Percentiles rank a stretch among this genome's conserved stretches.
These are phyloP conservation scores for Stephanodiscus minutulus DNA, from an alignment of 108 stramenopile species.

Conservation along the genomic window DNA sequence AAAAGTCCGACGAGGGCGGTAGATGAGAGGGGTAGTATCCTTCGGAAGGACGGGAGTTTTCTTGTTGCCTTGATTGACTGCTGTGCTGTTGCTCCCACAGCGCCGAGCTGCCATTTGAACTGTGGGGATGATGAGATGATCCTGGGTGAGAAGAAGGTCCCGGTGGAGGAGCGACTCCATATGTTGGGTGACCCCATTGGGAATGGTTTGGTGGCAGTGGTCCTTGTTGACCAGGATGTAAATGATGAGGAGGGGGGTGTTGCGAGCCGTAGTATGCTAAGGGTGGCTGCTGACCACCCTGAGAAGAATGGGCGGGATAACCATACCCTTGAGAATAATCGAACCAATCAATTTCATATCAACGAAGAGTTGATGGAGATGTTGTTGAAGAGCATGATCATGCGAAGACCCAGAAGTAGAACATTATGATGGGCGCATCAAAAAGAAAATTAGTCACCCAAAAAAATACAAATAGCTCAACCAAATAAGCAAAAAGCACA, in stretches of 20 bases:
- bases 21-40: constrained; percentile 29
- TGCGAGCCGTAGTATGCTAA: constrained; percentile 30
- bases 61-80: constrained; percentile 7
- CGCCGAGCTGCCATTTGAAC: constrained; percentile 1
- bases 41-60: constrained; percentile 23
- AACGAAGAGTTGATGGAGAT: no score
- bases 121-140: constrained; percentile 13
- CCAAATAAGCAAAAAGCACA: no score
- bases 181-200: constrained; percentile 25
- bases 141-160: constrained; percentile 6
- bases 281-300: constrained; percentile 8
- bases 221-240: constrained; percentile 12
- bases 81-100: constrained; percentile 27
- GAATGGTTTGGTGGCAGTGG: constrained; percentile 9
- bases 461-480: no score
- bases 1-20: constrained; percentile 15
- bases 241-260: constrained; percentile 29
- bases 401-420: no score
- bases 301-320: no score
- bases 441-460: no score
- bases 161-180: background rate
- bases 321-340: no score
- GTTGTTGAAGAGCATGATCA: no score
- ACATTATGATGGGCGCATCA: no score
- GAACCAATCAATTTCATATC: no score